Percentiles rank a stretch among this genome's conserved stretches.
These are phyloP conservation scores for Acer saccharum DNA, from an alignment of 345 rosid genomes.

Conservation along the genomic window DNA sequence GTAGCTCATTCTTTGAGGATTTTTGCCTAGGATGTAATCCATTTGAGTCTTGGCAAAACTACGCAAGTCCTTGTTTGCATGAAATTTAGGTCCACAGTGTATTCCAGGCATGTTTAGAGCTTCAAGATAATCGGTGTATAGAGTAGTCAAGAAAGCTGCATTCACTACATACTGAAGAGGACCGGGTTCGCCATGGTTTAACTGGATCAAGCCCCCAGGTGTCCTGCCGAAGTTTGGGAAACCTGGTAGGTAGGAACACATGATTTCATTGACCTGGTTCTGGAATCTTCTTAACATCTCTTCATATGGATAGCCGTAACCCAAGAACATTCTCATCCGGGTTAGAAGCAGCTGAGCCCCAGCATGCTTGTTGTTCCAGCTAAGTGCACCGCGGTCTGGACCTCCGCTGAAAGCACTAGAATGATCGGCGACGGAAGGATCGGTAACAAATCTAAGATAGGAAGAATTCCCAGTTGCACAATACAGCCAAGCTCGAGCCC, in stretches of 20 bases:
- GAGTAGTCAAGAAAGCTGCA: slow-evolving; percentile 85
- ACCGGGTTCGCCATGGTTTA: slow-evolving; percentile 91
- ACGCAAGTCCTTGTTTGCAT: slow-evolving; percentile 63
- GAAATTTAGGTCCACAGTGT: slow-evolving; percentile 91
- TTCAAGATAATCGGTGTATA: slow-evolving; percentile 87
- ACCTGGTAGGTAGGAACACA: slow-evolving; percentile 73
- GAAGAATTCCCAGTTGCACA: slow-evolving; percentile 85
- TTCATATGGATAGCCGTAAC: slow-evolving; percentile 93
- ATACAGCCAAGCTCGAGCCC: slow-evolving; percentile 97
- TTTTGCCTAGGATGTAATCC: slow-evolving; percentile 88
- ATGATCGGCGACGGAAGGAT: slow-evolving; percentile 71
- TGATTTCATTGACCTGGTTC: slow-evolving; percentile 57
- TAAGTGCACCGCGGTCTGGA: slow-evolving; percentile 79
- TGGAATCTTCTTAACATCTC: slow-evolving; percentile 85
- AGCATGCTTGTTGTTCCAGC: slow-evolving; percentile 98
- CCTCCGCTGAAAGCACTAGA: slow-evolving; percentile 95
- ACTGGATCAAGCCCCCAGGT: slow-evolving; percentile 79
- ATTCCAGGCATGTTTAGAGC: slow-evolving; percentile 97
- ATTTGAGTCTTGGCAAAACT: slow-evolving; percentile 82
- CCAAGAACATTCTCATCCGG: slow-evolving; percentile 82
- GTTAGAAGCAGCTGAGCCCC: slow-evolving; percentile 91
- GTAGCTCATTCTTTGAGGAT: slow-evolving; percentile 92
- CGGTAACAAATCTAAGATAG: slow-evolving; percentile 74
- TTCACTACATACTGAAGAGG: slow-evolving; percentile 90
- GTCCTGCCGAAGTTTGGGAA: slow-evolving; percentile 72